Conservation (phyloP, 768 basidiomycete species). For the Hericium rajendrae region DNA sequence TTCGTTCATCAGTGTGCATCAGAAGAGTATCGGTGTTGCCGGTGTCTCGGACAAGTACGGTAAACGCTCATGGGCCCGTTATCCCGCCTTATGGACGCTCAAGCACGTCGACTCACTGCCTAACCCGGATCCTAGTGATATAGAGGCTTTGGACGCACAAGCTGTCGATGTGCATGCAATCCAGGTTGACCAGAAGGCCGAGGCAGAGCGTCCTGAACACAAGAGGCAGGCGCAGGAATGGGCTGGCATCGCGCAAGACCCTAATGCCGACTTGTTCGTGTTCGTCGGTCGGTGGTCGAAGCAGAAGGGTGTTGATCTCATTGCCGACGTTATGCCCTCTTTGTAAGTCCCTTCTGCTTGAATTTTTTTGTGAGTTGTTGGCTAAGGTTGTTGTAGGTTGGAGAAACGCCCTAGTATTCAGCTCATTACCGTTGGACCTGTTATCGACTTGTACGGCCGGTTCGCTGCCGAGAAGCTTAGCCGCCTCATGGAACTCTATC, state of each 20-base stretch:
- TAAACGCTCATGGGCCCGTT: conserved; percentile 93
- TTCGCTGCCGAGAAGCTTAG: conserved; percentile 93
- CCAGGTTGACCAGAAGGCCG: conserved; percentile 68
- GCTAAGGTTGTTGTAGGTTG: conserved; percentile 36
- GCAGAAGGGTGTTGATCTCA: conserved; percentile 96
- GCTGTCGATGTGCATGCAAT: conserved; percentile 65
- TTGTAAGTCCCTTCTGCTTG: conserved; percentile 42
- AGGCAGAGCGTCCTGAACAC: conserved; percentile 82
- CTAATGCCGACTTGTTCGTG: conserved; percentile 83
- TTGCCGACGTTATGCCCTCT: conserved; percentile 90
- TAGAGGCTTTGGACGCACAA: conserved; percentile 80
- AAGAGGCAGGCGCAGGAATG: conserved; percentile 94
- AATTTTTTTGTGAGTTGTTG: conserved; percentile 3
- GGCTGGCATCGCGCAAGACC: conserved; percentile 89
- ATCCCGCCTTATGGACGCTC: conserved; percentile 92
- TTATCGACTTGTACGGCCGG: conserved; percentile 91
- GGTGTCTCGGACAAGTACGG: conserved; percentile 98
- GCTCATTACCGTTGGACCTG: conserved; percentile 83
- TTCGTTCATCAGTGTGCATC: conserved; percentile 85
- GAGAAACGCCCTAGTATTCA: conserved; percentile 84
- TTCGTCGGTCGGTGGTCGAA: conserved; percentile 98
- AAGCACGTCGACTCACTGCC: conserved; percentile 93
- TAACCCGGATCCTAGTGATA: conserved; percentile 92
- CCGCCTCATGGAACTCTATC: conserved; percentile 90
- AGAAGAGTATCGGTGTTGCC: conserved; percentile 88